A percentile compares a stretch with the other conserved stretches of the same genome.
Evolutionary conservation across 1,284 basidiomycete genomes (phyloP).

Genomic region (Tremellales sp.): DNA sequence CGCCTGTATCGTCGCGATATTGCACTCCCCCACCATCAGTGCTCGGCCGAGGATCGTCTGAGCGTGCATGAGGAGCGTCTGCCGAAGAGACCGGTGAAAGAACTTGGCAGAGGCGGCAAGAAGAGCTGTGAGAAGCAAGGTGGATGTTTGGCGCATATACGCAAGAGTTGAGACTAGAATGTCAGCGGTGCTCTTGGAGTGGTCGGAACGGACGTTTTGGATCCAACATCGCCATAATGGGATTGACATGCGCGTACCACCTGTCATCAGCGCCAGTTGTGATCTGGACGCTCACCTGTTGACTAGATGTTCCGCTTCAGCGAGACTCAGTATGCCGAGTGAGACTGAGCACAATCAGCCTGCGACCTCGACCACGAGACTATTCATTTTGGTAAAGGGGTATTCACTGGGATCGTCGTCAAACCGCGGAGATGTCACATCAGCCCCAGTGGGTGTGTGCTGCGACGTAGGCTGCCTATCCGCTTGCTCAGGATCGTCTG

Average conservation of each 20-base stretch:
- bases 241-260: conserved; percentile 18
- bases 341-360: neutral
- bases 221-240: conserved; percentile 20
- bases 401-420: neutral
- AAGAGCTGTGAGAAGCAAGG: conserved; percentile 23
- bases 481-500: neutral
- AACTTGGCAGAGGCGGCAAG: conserved; percentile 20
- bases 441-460: neutral
- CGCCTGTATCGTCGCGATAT: conserved; percentile 13
- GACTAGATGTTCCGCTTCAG: conserved; percentile 2
- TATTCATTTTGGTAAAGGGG: neutral
- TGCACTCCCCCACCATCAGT: conserved; percentile 9
- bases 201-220: conserved; percentile 10
- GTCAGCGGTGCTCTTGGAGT: conserved; percentile 14
- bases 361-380: too few species aligned
- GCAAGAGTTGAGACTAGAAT: conserved; percentile 13
- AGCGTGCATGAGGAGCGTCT: conserved; percentile 5
- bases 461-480: too few species aligned
- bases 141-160: conserved; percentile 14
- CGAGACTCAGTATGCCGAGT: conserved; percentile 3
- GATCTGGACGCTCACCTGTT: conserved; percentile 1
- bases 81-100: conserved; percentile 12
- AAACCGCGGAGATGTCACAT: neutral
- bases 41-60: conserved; percentile 14
- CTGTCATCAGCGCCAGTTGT: neutral